A percentile compares a stretch with the other conserved stretches of the same genome.
Evolutionary conservation across 2,329 filamentous ascomycete species (phyloP).

Genomic region (Fusarium sp.): DNA sequence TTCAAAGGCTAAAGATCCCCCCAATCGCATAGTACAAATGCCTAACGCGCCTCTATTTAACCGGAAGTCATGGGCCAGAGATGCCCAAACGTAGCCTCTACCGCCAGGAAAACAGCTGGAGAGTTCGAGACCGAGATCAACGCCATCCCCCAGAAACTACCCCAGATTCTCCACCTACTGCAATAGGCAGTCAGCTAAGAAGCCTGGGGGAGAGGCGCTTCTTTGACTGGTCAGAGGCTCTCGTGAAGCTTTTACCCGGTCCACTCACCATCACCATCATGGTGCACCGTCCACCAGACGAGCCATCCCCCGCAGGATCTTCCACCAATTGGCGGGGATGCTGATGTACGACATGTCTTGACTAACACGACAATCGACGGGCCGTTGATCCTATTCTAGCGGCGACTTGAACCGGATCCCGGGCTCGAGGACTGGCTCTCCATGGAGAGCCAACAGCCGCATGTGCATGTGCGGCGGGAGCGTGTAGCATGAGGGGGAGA

Average conservation of each 20-base stretch:
- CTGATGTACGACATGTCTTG: constrained; percentile 3
- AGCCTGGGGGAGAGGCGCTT: constrained; percentile 17
- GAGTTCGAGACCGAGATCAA: constrained; percentile 16
- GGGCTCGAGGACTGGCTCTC: constrained; percentile 1
- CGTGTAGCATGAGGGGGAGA: constrained; percentile 20
- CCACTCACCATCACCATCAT: constrained; percentile 34
- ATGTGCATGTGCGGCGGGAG: neutral
- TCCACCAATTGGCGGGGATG: constrained; percentile 35
- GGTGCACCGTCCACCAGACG: constrained; percentile 7
- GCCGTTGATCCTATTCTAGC: constrained; percentile 40
- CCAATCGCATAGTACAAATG: neutral
- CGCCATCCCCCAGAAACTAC: constrained; percentile 31
- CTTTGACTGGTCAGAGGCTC: constrained; percentile 26
- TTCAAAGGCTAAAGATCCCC: neutral
- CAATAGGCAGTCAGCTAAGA: constrained; percentile 3
- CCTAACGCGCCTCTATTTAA: constrained; percentile 2
- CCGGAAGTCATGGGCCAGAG: constrained; percentile 2
- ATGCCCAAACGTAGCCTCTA: neutral
- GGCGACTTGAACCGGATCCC: constrained; percentile 12
- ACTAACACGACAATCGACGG: constrained; percentile 22
- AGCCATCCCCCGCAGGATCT: constrained; percentile 32
- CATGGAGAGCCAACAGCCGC: neutral
- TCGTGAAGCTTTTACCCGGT: constrained; percentile 30
- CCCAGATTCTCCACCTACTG: constrained; percentile 38
- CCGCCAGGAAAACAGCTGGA: neutral